Percentiles rank a stretch among this genome's conserved stretches.
These are phyloP conservation scores for Lasiosphaeris hirsuta DNA, from an alignment of 495 filamentous ascomycete genomes.

Conservation along the genomic window DNA sequence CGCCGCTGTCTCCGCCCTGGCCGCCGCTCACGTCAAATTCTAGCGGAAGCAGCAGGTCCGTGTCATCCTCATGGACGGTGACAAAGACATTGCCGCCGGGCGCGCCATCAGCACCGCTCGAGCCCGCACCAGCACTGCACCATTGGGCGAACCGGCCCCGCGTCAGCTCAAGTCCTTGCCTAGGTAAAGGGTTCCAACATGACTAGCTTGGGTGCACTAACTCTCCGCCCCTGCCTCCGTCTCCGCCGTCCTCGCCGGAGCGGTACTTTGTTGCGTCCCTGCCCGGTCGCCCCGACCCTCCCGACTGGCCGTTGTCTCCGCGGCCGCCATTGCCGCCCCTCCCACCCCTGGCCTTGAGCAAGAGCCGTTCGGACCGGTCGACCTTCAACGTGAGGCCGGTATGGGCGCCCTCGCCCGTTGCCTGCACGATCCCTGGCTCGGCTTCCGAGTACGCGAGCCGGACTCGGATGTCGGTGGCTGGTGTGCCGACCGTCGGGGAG, in stretches of 20 bases:
- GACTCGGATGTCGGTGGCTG: conserved; percentile 6
- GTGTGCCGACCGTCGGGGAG: not conserved
- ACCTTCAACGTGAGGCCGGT: conserved; percentile 7
- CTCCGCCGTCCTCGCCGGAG: conserved; percentile 23
- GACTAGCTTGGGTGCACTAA: no score
- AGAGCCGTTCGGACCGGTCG: not conserved
- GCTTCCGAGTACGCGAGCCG: conserved; percentile 2
- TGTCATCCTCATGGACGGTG: conserved; percentile 27
- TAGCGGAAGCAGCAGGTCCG: conserved; percentile 24
- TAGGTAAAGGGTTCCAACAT: not conserved
- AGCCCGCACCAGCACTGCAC: conserved; percentile 3
- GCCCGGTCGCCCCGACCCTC: conserved; percentile 34
- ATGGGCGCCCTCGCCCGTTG: conserved; percentile 5
- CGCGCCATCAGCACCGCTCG: conserved; percentile 29
- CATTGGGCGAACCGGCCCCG: no score
- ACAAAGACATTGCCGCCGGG: conserved; percentile 28
- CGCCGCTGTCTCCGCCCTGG: conserved; percentile 5
- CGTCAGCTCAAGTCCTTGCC: not conserved
- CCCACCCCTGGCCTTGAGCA: conserved; percentile 21
- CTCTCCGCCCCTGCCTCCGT: conserved; percentile 27
- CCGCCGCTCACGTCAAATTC: conserved; percentile 29
- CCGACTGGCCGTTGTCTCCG: conserved; percentile 18
- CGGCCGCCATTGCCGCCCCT: conserved; percentile 24
- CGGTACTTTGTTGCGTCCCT: conserved; percentile 20
- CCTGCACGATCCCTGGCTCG: conserved; percentile 2